A percentile compares a stretch with the other conserved stretches of the same genome.
phyloP scores from a whole-genome alignment of 495 filamentous ascomycete species.

The Margaritispora aquatica region DNA sequence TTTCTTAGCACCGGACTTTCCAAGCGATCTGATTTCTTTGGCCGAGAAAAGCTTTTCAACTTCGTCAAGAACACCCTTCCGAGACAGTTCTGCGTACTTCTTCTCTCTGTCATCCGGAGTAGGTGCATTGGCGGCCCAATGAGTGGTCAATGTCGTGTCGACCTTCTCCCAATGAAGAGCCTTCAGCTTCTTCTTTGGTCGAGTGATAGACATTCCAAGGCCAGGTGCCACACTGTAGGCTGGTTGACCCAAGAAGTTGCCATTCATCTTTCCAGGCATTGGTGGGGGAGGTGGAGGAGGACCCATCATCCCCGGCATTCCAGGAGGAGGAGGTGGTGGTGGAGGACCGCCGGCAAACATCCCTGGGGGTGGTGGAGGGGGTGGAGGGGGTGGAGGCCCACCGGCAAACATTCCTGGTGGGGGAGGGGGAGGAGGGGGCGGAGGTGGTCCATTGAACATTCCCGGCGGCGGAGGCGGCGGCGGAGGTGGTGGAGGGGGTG shows the following conservation, averaged over 20 bases:
- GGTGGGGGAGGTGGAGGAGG: slow-evolving; percentile 52
- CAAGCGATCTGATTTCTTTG: slow-evolving; percentile 89
- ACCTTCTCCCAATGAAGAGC: slow-evolving; percentile 99
- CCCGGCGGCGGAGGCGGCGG: slow-evolving; percentile 34
- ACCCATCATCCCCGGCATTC: slow-evolving; percentile 27
- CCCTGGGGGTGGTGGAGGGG: slow-evolving; percentile 33
- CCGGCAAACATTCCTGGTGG: slow-evolving; percentile 40
- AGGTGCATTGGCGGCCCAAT: slow-evolving; percentile 85
- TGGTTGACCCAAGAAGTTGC: slow-evolving; percentile 47
- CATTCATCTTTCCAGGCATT: slow-evolving; percentile 50
- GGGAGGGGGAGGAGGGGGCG: slow-evolving; percentile 33
- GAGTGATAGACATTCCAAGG: slow-evolving; percentile 62
- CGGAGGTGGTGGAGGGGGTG: slow-evolving; percentile 47
- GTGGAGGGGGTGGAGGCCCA: slow-evolving; percentile 50
- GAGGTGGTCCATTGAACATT: slow-evolving; percentile 40
- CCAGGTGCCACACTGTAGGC: slow-evolving; percentile 33
- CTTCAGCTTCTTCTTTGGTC: slow-evolving; percentile 99
- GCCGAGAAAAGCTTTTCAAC: slow-evolving; percentile 97
- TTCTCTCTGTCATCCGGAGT: slow-evolving; percentile 82
- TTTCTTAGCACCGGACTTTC: slow-evolving; percentile 58
- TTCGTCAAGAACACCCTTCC: slow-evolving; percentile 92
- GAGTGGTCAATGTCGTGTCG: slow-evolving; percentile 85
- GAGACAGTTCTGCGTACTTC: slow-evolving; percentile 87
- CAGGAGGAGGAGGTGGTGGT: slow-evolving; percentile 45
- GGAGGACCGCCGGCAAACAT: slow-evolving; percentile 38